Evolutionary conservation across 805 yeast genomes (phyloP), one percentile per base, ranked within the genome.

Genomic region (Teunomyces kruisii): DNA sequence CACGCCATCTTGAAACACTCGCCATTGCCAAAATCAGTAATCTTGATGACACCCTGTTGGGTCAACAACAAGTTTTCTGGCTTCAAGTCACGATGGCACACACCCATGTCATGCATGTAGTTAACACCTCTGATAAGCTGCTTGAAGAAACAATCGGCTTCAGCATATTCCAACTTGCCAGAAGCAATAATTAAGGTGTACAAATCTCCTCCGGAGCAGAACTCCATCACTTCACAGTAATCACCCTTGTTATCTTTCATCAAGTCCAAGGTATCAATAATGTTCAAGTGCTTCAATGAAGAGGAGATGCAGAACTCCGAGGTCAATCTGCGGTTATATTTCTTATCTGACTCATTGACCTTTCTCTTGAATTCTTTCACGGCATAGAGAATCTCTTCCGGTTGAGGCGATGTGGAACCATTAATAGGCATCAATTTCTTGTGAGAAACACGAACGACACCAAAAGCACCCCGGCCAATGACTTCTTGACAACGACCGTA

Each of bases 401-500:
- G 57, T 14, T 53, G 57, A 28, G 44, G 36, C 31, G 44, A 22
- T 17, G 35, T 16, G 4, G 33, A 5, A 10, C 43, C 54, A 13
- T 12, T 15, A 19, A 9, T 9, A 17, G 16, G 27, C n/a, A 13
- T 5, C 8, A 68, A 52, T 56, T 79, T 81, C 62, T 85, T 85
- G 70, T 91, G 97, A 6, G 96, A 79, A 4, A 94, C 80, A 49
- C 97, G 75, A 15, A 92, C 98, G 38, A 89, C 88, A 14, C 99
- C 99, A 70, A 87, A 92, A 0, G 97, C 83, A 15, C 98, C 98
- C 42, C 87, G 79, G 19, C 99, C 99, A 51, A 94, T 80, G 39
- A 91, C 88, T 62, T 92, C 98, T 65, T 89, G 96, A 63, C 98
- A 92, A 42, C 86, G 78, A 35, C 99, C 99, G 63, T 92, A 92